Evolutionary conservation across 805 yeast species (phyloP).

Genomic region (Suhomyces tanzawaensis): DNA sequence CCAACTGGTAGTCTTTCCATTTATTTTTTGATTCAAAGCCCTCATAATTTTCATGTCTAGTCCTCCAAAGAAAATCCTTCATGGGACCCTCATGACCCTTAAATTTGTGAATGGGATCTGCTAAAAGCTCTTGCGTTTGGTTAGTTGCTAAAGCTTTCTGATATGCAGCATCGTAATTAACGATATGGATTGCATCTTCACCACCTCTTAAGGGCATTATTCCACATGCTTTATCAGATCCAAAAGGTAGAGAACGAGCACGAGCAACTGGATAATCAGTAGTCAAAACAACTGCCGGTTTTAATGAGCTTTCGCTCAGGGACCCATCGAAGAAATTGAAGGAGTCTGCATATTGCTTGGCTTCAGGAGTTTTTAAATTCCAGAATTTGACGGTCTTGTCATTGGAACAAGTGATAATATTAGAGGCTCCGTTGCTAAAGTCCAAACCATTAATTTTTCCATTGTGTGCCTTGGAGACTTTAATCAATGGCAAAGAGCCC

Average conservation of each 20-base stretch:
- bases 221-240: conserved; percentile 68
- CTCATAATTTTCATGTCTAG: conserved; percentile 35
- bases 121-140: conserved; percentile 23
- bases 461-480: conserved; percentile 65
- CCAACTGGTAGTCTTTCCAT: conserved; percentile 84
- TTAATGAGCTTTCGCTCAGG: conserved; percentile 4
- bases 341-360: conserved; percentile 10
- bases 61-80: conserved; percentile 86
- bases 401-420: conserved; percentile 78
- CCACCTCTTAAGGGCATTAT: conserved; percentile 93
- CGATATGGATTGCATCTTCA: conserved; percentile 55
- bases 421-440: conserved; percentile 60
- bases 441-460: conserved; percentile 89
- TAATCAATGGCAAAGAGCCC: conserved; percentile 71
- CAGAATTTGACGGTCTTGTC: conserved; percentile 81
- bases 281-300: conserved; percentile 56
- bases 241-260: conserved; percentile 87
- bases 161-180: conserved; percentile 44
- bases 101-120: conserved; percentile 48
- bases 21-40: conserved; percentile 52
- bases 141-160: conserved; percentile 22
- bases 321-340: conserved; percentile 20
- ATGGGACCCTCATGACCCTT: conserved; percentile 83
- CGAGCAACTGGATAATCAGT: conserved; percentile 87
- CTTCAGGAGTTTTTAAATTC: conserved; percentile 48